Conservation (phyloP, 2,329 filamentous ascomycete genomes). For the Westerdykella sp. region DNA sequence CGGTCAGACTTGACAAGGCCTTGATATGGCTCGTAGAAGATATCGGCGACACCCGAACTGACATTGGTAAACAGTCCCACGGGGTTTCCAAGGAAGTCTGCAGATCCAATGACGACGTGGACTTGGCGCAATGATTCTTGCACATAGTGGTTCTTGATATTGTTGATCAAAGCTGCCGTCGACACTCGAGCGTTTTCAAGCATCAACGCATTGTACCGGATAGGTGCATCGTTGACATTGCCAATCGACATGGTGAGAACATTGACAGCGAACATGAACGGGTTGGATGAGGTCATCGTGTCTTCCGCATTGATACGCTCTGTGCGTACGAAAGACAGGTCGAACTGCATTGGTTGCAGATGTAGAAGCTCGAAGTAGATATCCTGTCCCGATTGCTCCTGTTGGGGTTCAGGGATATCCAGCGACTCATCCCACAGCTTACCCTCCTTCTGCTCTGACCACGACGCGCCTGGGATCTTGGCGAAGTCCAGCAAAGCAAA, state of each 20-base stretch:
- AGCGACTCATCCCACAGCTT: slow-evolving; percentile 83
- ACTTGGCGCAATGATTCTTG: slow-evolving; percentile 94
- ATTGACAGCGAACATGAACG: slow-evolving; percentile 98
- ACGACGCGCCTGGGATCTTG: slow-evolving; percentile 84
- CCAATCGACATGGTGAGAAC: slow-evolving; percentile 99
- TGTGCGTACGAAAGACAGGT: slow-evolving; percentile 93
- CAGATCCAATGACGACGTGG: slow-evolving; percentile 93
- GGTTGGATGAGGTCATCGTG: slow-evolving; percentile 79
- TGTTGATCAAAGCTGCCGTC: slow-evolving; percentile 72
- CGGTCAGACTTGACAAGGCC: slow-evolving; percentile 92
- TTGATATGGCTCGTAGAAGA: slow-evolving; percentile 99
- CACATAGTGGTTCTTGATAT: slow-evolving; percentile 89
- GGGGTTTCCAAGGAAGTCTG: slow-evolving; percentile 95
- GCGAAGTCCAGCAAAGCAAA: slow-evolving; percentile 93
- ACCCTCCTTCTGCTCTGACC: slow-evolving; percentile 76
- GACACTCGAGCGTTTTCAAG: slow-evolving; percentile 93
- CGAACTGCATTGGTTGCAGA: slow-evolving; percentile 95
- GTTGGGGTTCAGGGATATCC: slow-evolving; percentile 85
- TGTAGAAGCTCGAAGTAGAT: slow-evolving; percentile 98
- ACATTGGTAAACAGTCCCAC: slow-evolving; percentile 98
- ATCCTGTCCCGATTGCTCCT: slow-evolving; percentile 79
- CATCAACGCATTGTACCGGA: slow-evolving; percentile 88
- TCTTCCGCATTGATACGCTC: slow-evolving; percentile 96
- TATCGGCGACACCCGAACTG: slow-evolving; percentile 92
- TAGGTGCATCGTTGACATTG: slow-evolving; percentile 95